phyloP scores from a whole-genome alignment of 495 filamentous ascomycete species.

The Parathielavia appendiculata region DNA sequence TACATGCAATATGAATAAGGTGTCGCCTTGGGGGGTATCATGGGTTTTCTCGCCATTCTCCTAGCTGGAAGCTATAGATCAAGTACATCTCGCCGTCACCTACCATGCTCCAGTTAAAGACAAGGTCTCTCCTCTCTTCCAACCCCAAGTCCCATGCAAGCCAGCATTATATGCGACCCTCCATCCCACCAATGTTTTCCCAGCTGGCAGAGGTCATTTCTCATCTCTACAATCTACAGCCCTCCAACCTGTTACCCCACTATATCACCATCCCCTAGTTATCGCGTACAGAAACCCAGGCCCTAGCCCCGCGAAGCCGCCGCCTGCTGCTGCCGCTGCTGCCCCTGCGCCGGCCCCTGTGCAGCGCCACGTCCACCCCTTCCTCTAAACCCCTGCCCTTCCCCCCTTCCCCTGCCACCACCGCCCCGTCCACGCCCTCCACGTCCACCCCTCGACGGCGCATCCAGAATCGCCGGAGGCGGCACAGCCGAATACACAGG shows the following conservation, averaged over 20 bases:
- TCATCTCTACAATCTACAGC: neutral
- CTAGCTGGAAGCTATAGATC: no score
- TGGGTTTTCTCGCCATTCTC: no score
- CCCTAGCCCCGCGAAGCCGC: constrained; percentile 1
- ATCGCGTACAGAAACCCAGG: neutral
- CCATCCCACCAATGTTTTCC: neutral
- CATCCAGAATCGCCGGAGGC: constrained; percentile 65
- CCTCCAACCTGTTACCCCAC: neutral
- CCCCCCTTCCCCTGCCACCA: constrained; percentile 18
- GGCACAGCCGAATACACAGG: constrained; percentile 66
- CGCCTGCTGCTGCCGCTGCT: constrained; percentile 4
- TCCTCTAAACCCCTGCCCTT: constrained; percentile 10
- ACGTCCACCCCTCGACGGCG: constrained; percentile 47
- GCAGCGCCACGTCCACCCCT: constrained; percentile 19
- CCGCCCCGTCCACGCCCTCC: constrained; percentile 29
- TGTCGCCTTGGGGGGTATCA: neutral
- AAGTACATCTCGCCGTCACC: no score
- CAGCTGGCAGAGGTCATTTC: neutral
- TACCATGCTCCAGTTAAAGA: no score
- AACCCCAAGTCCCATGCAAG: no score
- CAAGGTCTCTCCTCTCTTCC: no score
- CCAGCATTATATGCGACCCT: no score
- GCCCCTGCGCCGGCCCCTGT: constrained; percentile 11
- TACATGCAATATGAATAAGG: neutral
- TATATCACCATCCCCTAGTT: neutral